These are phyloP conservation scores for Neofusicoccum laricinum DNA, from an alignment of 2,329 filamentous ascomycete species.

Conservation along the genomic window DNA sequence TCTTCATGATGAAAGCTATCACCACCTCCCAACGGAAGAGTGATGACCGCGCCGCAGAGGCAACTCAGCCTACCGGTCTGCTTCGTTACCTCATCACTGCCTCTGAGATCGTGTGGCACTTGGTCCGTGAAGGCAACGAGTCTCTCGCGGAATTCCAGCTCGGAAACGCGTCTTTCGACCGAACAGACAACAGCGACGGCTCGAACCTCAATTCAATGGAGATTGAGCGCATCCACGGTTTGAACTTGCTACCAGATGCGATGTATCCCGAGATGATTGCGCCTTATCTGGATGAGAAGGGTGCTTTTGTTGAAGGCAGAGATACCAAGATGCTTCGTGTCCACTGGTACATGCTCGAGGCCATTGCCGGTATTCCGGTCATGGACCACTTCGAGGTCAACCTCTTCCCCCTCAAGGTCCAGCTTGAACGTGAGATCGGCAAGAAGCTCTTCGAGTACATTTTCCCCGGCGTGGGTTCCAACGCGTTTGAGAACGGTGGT, in stretches of 20 bases:
- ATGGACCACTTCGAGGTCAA: conserved; percentile 97
- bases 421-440: conserved; percentile 87
- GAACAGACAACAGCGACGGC: conserved; percentile 94
- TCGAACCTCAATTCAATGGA: conserved; percentile 93
- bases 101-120: conserved; percentile 94
- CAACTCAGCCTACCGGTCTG: conserved; percentile 71
- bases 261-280: conserved; percentile 95
- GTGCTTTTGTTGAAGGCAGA: conserved; percentile 51
- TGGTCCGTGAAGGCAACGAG: conserved; percentile 82
- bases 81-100: conserved; percentile 93
- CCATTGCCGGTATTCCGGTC: conserved; percentile 94
- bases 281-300: conserved; percentile 70
- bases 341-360: conserved; percentile 97
- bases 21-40: conserved; percentile 90
- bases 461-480: conserved; percentile 74
- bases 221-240: conserved; percentile 80
- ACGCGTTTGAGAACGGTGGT: conserved; percentile 48
- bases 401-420: conserved; percentile 87
- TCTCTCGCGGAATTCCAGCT: conserved; percentile 92
- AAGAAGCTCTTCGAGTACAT: conserved; percentile 96
- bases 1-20: conserved; percentile 99
- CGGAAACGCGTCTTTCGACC: conserved; percentile 85
- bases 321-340: conserved; percentile 85
- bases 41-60: conserved; percentile 59
- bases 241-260: conserved; percentile 86